These are phyloP conservation scores for Neurospora sp. DNA, from an alignment of 495 filamentous ascomycete genomes.

Conservation along the genomic window DNA sequence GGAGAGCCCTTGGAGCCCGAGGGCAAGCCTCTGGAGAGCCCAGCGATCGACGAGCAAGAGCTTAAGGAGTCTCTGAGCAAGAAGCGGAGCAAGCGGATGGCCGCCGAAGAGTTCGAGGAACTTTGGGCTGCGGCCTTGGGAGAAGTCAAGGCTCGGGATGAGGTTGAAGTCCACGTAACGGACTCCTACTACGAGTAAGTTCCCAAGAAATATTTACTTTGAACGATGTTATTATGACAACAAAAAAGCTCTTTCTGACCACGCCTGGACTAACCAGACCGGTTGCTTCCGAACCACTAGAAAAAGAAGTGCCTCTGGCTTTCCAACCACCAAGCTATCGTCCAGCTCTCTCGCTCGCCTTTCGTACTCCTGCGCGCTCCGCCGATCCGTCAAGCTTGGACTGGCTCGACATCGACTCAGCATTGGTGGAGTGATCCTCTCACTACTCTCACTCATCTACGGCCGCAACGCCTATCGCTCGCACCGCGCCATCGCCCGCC, in stretches of 20 bases:
- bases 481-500: constrained; percentile 51
- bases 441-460: constrained; percentile 43
- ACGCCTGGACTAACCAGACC: constrained; percentile 63
- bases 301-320: constrained; percentile 49
- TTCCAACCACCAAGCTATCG: constrained; percentile 46
- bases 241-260: constrained; percentile 26
- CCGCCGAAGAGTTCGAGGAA: constrained; percentile 81
- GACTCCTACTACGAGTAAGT: constrained; percentile 51
- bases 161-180: constrained; percentile 61
- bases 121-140: constrained; percentile 81
- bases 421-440: constrained; percentile 61
- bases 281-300: constrained; percentile 53
- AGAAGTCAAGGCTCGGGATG: constrained; percentile 72
- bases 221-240: constrained; percentile 5
- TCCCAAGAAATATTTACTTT: background rate
- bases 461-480: constrained; percentile 44
- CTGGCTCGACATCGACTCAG: constrained; percentile 91
- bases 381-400: constrained; percentile 81
- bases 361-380: constrained; percentile 78
- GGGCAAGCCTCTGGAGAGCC: constrained; percentile 45
- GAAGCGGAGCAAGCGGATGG: constrained; percentile 70
- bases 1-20: constrained; percentile 58
- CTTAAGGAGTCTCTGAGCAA: constrained; percentile 64
- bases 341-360: constrained; percentile 79
- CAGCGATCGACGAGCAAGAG: constrained; percentile 62